Evolutionary conservation across 225 moss, liverwort and hornwort species (phyloP).

Genomic region (Pseudoscleropodium purum): DNA sequence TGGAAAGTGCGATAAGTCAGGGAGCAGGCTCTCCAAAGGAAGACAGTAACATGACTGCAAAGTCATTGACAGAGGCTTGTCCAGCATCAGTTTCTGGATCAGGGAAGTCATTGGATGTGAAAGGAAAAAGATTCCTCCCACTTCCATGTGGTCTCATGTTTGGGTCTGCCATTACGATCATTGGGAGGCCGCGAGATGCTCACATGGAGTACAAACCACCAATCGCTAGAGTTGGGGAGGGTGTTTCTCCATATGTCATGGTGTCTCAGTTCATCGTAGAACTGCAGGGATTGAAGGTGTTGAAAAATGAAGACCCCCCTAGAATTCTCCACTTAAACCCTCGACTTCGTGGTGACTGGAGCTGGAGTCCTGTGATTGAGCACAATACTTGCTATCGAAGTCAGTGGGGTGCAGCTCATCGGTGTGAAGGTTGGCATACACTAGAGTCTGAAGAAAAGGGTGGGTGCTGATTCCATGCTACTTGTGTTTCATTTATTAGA

Average conservation of each 20-base stretch:
- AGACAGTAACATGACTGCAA: not conserved
- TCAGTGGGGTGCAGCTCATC: slow-evolving; percentile 54
- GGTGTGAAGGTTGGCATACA: slow-evolving; percentile 48
- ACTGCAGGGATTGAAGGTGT: slow-evolving; percentile 47
- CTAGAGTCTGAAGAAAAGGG: slow-evolving; percentile 35
- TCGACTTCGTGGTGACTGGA: slow-evolving; percentile 53
- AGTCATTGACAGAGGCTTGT: slow-evolving; percentile 25
- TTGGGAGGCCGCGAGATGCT: slow-evolving; percentile 38
- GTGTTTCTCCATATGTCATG: slow-evolving; percentile 47
- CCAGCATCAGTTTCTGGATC: slow-evolving; percentile 21
- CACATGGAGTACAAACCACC: slow-evolving; percentile 50
- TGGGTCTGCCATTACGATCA: slow-evolving; percentile 47
- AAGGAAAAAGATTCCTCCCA: slow-evolving; percentile 23
- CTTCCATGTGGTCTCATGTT: slow-evolving; percentile 57
- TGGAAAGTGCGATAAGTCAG: slow-evolving; percentile 32
- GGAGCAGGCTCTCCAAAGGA: not conserved
- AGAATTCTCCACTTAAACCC: slow-evolving; percentile 55
- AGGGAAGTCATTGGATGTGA: slow-evolving; percentile 10
- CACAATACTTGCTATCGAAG: slow-evolving; percentile 55
- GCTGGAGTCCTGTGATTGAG: slow-evolving; percentile 65
- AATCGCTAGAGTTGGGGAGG: slow-evolving; percentile 49
- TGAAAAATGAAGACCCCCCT: slow-evolving; percentile 50
- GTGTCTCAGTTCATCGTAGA: slow-evolving; percentile 53
- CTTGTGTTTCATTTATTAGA: not conserved
- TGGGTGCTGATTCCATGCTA: slow-evolving; percentile 1